These are phyloP conservation scores for Pyrenula aspistea DNA, from an alignment of 495 filamentous ascomycete genomes.

Conservation along the genomic window DNA sequence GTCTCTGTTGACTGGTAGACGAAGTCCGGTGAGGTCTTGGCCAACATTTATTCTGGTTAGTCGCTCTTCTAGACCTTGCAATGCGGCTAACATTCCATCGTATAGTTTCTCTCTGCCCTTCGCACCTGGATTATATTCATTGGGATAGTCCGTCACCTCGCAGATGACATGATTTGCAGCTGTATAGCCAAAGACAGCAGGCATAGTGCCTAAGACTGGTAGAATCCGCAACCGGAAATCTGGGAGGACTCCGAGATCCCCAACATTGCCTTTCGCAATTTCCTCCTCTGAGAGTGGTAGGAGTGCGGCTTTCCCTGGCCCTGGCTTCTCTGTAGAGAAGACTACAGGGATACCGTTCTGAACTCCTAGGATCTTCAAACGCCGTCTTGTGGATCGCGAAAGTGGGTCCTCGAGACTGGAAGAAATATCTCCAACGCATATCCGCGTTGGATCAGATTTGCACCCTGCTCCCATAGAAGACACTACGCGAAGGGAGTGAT, in stretches of 20 bases:
- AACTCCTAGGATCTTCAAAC: conserved; percentile 70
- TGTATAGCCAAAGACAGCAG: conserved; percentile 84
- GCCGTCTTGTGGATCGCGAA: conserved; percentile 69
- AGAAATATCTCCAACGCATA: conserved; percentile 87
- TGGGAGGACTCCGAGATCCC: conserved; percentile 74
- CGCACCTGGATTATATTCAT: conserved; percentile 60
- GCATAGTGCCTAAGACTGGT: conserved; percentile 93
- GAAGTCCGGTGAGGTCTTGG: conserved; percentile 55
- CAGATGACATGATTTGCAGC: conserved; percentile 87
- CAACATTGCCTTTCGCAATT: conserved; percentile 74
- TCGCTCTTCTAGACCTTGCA: conserved; percentile 70
- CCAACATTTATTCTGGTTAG: conserved; percentile 43
- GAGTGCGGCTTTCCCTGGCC: conserved; percentile 81
- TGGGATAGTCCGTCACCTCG: conserved; percentile 74
- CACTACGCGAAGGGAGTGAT: conserved; percentile 64
- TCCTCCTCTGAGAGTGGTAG: conserved; percentile 82
- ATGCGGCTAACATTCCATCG: conserved; percentile 57
- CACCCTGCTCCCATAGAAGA: conserved; percentile 96
- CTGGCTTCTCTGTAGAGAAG: conserved; percentile 85
- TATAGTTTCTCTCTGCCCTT: conserved; percentile 86
- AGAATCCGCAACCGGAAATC: conserved; percentile 91
- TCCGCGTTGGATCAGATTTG: conserved; percentile 90
- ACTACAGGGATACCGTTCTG: conserved; percentile 77
- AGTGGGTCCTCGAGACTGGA: conserved; percentile 81
- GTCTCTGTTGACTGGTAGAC: conserved; percentile 59